These are phyloP conservation scores for Amesomyces nigricolor DNA, from an alignment of 2,329 filamentous ascomycete genomes.

Conservation along the genomic window DNA sequence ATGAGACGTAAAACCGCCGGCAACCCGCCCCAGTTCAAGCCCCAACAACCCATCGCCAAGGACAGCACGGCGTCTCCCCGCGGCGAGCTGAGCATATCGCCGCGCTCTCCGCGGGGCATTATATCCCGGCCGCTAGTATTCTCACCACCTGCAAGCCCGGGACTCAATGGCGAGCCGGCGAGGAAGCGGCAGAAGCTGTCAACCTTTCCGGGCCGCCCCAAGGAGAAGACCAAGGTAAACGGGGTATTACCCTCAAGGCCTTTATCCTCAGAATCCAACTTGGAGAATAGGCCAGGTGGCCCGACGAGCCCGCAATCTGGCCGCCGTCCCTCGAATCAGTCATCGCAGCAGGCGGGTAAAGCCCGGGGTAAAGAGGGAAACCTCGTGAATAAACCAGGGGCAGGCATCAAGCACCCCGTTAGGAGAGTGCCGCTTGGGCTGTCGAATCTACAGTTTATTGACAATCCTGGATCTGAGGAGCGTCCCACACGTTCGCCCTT, in stretches of 20 bases:
- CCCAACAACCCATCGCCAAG: slow-evolving; percentile 11
- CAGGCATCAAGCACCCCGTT: neutral
- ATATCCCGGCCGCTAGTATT: slow-evolving; percentile 4
- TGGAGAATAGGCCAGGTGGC: neutral
- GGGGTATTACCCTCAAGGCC: neutral
- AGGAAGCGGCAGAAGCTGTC: slow-evolving; percentile 18
- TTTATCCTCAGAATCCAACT: neutral
- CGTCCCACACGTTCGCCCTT: neutral
- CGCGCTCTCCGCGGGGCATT: slow-evolving; percentile 1
- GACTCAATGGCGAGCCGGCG: slow-evolving; percentile 12
- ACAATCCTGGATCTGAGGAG: neutral
- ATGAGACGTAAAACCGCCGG: slow-evolving; percentile 20
- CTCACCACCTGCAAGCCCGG: slow-evolving; percentile 16
- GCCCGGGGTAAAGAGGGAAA: neutral
- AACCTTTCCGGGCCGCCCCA: neutral
- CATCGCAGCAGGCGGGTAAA: slow-evolving; percentile 1
- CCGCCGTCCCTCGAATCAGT: neutral
- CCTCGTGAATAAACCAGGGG: neutral
- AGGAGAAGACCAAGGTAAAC: slow-evolving; percentile 5
- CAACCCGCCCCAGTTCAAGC: slow-evolving; percentile 3
- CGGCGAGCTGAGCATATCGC: slow-evolving; percentile 1
- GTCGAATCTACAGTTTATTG: slow-evolving; percentile 12
- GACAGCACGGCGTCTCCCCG: slow-evolving; percentile 8
- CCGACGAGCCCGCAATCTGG: neutral
- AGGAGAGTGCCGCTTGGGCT: slow-evolving; percentile 4